Base-by-base conservation (phyloP, 2,329 filamentous ascomycete species). In the Colletotrichum sp. region DNA sequence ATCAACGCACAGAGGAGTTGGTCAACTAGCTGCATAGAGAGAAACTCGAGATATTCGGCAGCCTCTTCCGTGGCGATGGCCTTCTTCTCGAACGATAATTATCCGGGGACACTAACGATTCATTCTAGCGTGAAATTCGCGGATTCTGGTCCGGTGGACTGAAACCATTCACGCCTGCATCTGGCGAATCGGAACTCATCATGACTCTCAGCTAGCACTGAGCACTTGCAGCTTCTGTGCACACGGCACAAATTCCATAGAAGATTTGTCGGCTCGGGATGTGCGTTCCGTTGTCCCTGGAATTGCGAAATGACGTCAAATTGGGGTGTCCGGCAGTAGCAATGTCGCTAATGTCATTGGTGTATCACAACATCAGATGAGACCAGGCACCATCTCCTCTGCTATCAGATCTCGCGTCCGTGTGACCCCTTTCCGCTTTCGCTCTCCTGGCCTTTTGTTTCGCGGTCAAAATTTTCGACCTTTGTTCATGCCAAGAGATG, bases 281-380 rank as follows among this genome's bases (percentile, higher is more conserved):
- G 24, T 36, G 30, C 26, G n/a, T 52, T 34, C 57, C 57, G 55
- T 10, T 32, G 18, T 64, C 24, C 39, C 39, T 18, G 12, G 13
- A 21, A 34, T 18, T 18, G 24, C 7, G 12, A 30, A 62, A 36
- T 75, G 72, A 75, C 63, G 69, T 75, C 69, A 44, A 68, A 21
- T 12, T 21, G 52, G 8, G 21, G 49, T 15, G n/a, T 21, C 44
- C 13, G 21, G 24, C 49, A 30, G 63, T 16, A 55, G 12, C 36
- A 15, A 49, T 15, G 6, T 36, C 15, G 52, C 62, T 10, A 21
- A 67, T 57, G 69, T 63, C 39, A 63, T 21, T 36, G 30, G 24
- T 24, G 72, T 72, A 72, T 75, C 72, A 75, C 21, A 59, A 68
- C 18, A 62, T 75, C 69, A 68, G 72, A 75, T 72, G 72, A 75